These are phyloP conservation scores for Melampsora larici-populina DNA, from an alignment of 1,284 basidiomycete genomes.

Conservation along the genomic window DNA sequence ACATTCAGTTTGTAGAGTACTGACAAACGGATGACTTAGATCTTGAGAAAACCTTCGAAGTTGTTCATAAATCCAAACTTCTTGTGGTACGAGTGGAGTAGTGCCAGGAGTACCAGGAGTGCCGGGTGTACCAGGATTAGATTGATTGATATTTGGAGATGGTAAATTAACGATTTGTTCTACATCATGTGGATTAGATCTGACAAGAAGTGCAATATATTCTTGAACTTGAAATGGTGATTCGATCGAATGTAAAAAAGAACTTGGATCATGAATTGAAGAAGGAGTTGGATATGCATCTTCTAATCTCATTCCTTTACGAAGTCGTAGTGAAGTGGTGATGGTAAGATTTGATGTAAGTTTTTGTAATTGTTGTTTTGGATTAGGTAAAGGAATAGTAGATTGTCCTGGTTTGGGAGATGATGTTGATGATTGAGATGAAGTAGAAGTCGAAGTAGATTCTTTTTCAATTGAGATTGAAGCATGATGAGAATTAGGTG, in stretches of 20 bases:
- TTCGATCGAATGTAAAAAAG: conserved; percentile 60
- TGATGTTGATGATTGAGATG: not conserved
- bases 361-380: not conserved
- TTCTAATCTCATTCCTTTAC: conserved; percentile 26
- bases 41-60: conserved; percentile 86
- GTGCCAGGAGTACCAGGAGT: conserved; percentile 39
- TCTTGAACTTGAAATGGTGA: conserved; percentile 93
- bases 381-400: too few species aligned
- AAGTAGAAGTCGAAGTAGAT: not conserved
- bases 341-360: not conserved
- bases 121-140: not conserved
- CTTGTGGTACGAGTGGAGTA: conserved; percentile 63
- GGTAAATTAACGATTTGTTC: conserved; percentile 75
- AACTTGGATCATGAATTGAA: conserved; percentile 46
- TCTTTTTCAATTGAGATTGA: not conserved
- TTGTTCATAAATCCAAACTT: conserved; percentile 90
- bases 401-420: too few species aligned
- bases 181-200: conserved; percentile 80
- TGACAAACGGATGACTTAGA: conserved; percentile 81
- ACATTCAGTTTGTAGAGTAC: conserved; percentile 78
- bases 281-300: conserved; percentile 41
- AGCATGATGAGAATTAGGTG: not conserved
- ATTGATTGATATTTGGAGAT: not conserved
- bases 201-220: conserved; percentile 82
- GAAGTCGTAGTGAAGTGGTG: conserved; percentile 8